These are phyloP conservation scores for Lactifluus hygrophoroides DNA, from an alignment of 768 basidiomycete genomes.

Conservation along the genomic window DNA sequence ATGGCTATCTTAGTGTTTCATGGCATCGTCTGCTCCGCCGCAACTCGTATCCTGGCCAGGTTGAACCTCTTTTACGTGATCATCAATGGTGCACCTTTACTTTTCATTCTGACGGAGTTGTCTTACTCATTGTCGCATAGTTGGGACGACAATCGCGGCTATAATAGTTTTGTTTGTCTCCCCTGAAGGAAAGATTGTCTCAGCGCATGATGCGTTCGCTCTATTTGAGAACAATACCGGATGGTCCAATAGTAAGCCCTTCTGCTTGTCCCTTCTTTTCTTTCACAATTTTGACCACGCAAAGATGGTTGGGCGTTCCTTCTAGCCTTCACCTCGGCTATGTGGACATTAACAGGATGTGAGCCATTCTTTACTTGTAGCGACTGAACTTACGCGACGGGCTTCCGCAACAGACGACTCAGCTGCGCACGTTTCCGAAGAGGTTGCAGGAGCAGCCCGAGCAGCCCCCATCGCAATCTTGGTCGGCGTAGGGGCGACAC, in stretches of 20 bases:
- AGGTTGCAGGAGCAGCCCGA: conserved; percentile 52
- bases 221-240: conserved; percentile 64
- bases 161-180: conserved; percentile 51
- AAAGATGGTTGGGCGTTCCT: conserved; percentile 71
- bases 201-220: conserved; percentile 60
- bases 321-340: conserved; percentile 61
- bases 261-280: neutral
- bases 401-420: conserved; percentile 47
- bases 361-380: conserved; percentile 21
- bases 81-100: conserved; percentile 43
- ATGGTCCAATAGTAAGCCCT: conserved; percentile 48
- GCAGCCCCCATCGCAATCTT: conserved; percentile 66
- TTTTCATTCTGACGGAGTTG: neutral
- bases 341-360: conserved; percentile 80
- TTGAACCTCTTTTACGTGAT: conserved; percentile 64
- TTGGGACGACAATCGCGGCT: conserved; percentile 56
- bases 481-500: conserved; percentile 50
- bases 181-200: conserved; percentile 46
- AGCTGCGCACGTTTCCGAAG: conserved; percentile 68
- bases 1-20: conserved; percentile 57
- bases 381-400: neutral
- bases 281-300: neutral
- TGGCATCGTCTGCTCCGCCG: conserved; percentile 63
- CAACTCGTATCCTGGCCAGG: conserved; percentile 53
- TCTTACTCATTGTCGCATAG: conserved; percentile 27